phyloP scores from a whole-genome alignment of 2,329 filamentous ascomycete species.

The Calonectria leucothoes region DNA sequence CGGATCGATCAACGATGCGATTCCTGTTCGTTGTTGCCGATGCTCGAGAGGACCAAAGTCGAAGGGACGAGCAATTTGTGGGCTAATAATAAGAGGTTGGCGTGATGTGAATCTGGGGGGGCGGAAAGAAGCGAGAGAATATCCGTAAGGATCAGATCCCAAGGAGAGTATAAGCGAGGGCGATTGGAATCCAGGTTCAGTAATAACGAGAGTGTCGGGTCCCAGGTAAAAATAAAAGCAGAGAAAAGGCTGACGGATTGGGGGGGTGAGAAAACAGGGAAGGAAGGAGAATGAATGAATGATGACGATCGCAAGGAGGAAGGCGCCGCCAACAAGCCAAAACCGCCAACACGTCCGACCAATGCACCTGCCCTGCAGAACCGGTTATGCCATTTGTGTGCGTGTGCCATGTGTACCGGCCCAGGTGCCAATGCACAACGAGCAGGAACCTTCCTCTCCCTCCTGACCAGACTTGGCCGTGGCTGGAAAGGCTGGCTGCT shows the following conservation, averaged over 20 bases:
- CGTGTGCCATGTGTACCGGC: neutral
- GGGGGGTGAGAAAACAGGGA: slow-evolving; percentile 14
- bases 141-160: slow-evolving; percentile 3
- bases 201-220: neutral
- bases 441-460: slow-evolving; percentile 1
- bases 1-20: slow-evolving; percentile 42
- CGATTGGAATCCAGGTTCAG: neutral
- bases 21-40: slow-evolving; percentile 4
- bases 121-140: slow-evolving; percentile 15
- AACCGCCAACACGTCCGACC: neutral
- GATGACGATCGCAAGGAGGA: slow-evolving; percentile 42
- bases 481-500: neutral
- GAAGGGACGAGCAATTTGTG: neutral
- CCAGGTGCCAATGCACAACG: slow-evolving; percentile 6
- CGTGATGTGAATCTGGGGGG: slow-evolving; percentile 1
- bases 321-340: slow-evolving; percentile 11
- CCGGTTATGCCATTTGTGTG: neutral
- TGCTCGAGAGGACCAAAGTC: neutral
- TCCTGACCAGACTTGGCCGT: neutral
- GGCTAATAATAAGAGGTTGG: neutral
- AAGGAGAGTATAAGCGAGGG: slow-evolving; percentile 15
- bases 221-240: slow-evolving; percentile 9
- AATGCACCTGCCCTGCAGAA: slow-evolving; percentile 4
- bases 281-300: slow-evolving; percentile 26
- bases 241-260: slow-evolving; percentile 4